Evolutionary conservation across 148 eudicot genomes (phyloP), one percentile per base, ranked within the genome.

Genomic region (Gaultheria prostrata): DNA sequence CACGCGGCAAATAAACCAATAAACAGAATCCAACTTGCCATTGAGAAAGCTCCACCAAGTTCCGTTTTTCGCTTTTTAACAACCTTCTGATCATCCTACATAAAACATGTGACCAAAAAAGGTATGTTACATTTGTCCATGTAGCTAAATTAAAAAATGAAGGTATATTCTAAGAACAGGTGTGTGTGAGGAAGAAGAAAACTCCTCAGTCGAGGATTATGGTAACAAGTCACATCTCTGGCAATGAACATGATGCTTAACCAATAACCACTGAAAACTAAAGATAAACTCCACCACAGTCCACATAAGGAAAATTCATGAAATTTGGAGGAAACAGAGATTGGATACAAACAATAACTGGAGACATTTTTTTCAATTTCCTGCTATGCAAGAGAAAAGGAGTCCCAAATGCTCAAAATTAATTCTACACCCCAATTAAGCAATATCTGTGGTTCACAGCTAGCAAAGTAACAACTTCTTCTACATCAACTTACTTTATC

Each of bases 21-120:
- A 88, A 94, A 97, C 86, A 97, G 95, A 74, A 97, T 94, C 95
- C 93, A 97, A 85, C 97, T 94, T 39, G 98, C 99, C 50, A 94
- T 89, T 67, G 99, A 97, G 85, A 94, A 91, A 67, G 95, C 77
- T 86, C 99, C 99, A 59, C 99, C 99, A 81, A 97, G 94, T 91
- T 97, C 99, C 48, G 99, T 97, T 85, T 97, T 97, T 61, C 99
- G 90, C 88, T 97, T 97, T 83, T 24, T 86, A 67, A 97, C 95
- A 57, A 90, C 92, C 83, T 93, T 91, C 89, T 93, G 99, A 84
- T 97, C 99, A 72, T 93, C 95, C 94, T 94, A 79, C 54, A 81
- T 32, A 78, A 61, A 85, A 54, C 69, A 81, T 74, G 20, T 32
- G 17, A 61, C 81, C 43, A 24, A 18, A 39, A 33, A 79, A 32